These are phyloP conservation scores for Chytridium lagenaria DNA, from an alignment of 371 early-diverging fungal genomes.

Conservation along the genomic window DNA sequence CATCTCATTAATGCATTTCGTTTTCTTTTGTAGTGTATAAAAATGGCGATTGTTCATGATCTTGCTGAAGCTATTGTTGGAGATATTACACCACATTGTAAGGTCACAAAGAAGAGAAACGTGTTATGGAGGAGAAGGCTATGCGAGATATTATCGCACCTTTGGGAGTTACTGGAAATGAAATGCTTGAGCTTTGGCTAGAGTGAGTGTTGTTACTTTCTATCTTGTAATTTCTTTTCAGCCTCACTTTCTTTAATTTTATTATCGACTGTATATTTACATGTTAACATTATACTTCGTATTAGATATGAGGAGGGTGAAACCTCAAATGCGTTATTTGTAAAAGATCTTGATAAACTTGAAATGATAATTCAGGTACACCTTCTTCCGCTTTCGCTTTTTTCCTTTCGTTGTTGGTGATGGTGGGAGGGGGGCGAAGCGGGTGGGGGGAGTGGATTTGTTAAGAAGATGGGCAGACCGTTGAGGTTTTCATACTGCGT, in stretches of 20 bases:
- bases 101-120: constrained; percentile 49
- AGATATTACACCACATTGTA: constrained; percentile 86
- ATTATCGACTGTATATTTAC: too few relatives aligned
- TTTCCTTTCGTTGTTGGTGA: not conserved
- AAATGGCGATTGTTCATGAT: constrained; percentile 90
- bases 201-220: too few relatives aligned
- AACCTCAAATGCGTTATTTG: constrained; percentile 74
- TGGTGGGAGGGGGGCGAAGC: not conserved
- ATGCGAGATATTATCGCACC: not conserved
- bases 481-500: too few relatives aligned
- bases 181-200: constrained; percentile 26
- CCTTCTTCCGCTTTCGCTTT: not conserved
- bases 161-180: constrained; percentile 27
- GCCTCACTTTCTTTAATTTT: too few relatives aligned
- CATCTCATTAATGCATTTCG: too few relatives aligned
- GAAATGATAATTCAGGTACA: constrained; percentile 32
- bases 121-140: constrained; percentile 23
- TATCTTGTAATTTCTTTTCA: too few relatives aligned
- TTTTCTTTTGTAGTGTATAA: constrained; percentile 79
- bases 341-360: constrained; percentile 91
- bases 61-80: constrained; percentile 90
- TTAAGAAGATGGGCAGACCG: too few relatives aligned
- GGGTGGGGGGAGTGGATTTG: too few relatives aligned
- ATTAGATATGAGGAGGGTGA: not conserved
- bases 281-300: too few relatives aligned